Evolutionary conservation across 2,329 filamentous ascomycete species (phyloP).

Genomic region (Conoideocrella luteorostrata): DNA sequence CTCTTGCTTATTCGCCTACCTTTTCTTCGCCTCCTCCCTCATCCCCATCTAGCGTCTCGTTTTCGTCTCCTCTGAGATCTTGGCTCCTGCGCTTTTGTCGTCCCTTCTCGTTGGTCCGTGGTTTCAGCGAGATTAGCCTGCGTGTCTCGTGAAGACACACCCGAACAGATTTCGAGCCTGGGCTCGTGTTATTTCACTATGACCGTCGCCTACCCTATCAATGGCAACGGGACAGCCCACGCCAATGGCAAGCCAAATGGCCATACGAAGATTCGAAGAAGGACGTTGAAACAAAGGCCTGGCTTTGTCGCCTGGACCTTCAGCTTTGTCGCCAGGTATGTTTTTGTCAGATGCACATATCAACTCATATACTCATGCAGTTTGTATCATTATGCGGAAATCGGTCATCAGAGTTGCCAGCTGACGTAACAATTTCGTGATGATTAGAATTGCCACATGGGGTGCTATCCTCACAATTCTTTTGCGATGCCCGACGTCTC

Average conservation of each 20-base stretch:
- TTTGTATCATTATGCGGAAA: too few species aligned
- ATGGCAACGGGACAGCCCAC: constrained; percentile 34
- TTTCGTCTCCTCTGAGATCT: too few species aligned
- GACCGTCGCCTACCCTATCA: constrained; percentile 29
- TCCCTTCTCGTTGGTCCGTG: too few species aligned
- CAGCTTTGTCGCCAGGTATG: constrained; percentile 49
- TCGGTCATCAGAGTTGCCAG: neutral
- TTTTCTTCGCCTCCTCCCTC: neutral
- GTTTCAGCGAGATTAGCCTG: too few species aligned
- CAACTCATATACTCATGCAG: too few species aligned
- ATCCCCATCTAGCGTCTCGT: neutral
- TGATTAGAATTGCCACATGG: constrained; percentile 82
- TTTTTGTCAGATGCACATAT: too few species aligned
- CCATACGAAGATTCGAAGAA: constrained; percentile 19
- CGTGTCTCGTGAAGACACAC: too few species aligned
- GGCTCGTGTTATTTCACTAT: constrained; percentile 3
- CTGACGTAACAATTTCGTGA: too few species aligned
- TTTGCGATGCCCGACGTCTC: constrained; percentile 71
- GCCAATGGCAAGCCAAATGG: constrained; percentile 26
- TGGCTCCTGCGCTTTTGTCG: too few species aligned
- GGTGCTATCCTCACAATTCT: constrained; percentile 74
- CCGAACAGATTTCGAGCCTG: too few species aligned
- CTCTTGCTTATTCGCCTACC: neutral
- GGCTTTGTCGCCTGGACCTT: constrained; percentile 33
- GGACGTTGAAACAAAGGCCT: constrained; percentile 15